Conservation (phyloP, 2,329 filamentous ascomycete species). For the Aspergillus fructus region DNA sequence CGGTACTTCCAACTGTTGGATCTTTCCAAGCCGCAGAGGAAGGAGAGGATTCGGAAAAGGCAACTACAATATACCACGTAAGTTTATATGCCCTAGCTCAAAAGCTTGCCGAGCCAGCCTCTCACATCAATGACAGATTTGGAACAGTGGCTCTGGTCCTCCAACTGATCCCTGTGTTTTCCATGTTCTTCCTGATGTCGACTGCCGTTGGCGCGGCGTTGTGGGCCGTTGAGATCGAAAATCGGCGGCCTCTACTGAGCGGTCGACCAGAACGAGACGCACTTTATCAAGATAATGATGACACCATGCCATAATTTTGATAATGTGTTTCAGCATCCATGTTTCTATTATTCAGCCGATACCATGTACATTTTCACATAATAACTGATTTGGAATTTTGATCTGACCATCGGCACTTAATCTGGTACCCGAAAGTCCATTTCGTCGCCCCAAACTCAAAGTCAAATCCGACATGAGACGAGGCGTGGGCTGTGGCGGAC, state of each 20-base stretch:
- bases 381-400: not conserved
- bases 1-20: constrained; percentile 82
- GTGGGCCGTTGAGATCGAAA: constrained; percentile 80
- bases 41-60: constrained; percentile 65
- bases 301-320: constrained; percentile 16
- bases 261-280: constrained; percentile 21
- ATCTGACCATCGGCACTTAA: not conserved
- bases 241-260: constrained; percentile 43
- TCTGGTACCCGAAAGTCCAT: not conserved
- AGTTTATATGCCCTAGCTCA: constrained; percentile 16
- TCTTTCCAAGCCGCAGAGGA: constrained; percentile 70
- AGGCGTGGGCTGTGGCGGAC: not conserved
- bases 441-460: not conserved
- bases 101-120: not conserved
- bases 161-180: constrained; percentile 83
- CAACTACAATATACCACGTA: constrained; percentile 84
- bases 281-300: constrained; percentile 38
- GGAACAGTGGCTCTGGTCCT: constrained; percentile 80
- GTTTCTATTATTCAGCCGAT: not conserved
- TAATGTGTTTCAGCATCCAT: not conserved
- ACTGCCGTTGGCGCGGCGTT: constrained; percentile 80
- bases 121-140: constrained; percentile 53
- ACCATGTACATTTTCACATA: constrained; percentile 3
- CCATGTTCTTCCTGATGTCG: constrained; percentile 92
- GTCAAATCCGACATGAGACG: not conserved